These are phyloP conservation scores for Yamadazyma siamensis DNA, from an alignment of 1,139 yeast species.

Conservation along the genomic window DNA sequence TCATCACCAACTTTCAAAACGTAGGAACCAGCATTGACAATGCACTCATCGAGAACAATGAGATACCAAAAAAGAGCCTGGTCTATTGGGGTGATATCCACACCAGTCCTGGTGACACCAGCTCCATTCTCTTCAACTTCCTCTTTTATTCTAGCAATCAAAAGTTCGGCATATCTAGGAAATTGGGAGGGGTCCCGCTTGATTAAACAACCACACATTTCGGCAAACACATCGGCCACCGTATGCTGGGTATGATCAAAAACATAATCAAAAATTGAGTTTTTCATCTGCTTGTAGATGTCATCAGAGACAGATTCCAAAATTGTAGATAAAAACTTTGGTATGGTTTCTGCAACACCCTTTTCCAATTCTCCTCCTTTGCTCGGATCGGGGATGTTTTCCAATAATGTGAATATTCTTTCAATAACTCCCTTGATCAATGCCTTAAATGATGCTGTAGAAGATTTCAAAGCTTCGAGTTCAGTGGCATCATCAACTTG, in stretches of 20 bases:
- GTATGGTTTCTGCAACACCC: slow-evolving; percentile 53
- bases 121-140: slow-evolving; percentile 86
- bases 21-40: slow-evolving; percentile 62
- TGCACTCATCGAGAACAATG: slow-evolving; percentile 64
- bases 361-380: slow-evolving; percentile 45
- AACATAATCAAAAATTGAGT: slow-evolving; percentile 53
- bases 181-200: slow-evolving; percentile 56
- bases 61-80: slow-evolving; percentile 73
- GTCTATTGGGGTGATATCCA: slow-evolving; percentile 73
- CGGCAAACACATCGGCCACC: slow-evolving; percentile 66
- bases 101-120: slow-evolving; percentile 68
- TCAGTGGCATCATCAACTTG: slow-evolving; percentile 43
- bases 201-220: slow-evolving; percentile 65
- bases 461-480: slow-evolving; percentile 61
- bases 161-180: slow-evolving; percentile 38
- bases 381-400: slow-evolving; percentile 69
- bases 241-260: slow-evolving; percentile 60
- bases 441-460: slow-evolving; percentile 69
- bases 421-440: slow-evolving; percentile 57
- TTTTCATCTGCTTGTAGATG: slow-evolving; percentile 51
- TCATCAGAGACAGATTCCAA: slow-evolving; percentile 71
- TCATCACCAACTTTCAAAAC: slow-evolving; percentile 46
- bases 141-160: slow-evolving; percentile 53
- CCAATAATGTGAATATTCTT: slow-evolving; percentile 63
- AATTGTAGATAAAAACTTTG: slow-evolving; percentile 65